A percentile compares a stretch with the other conserved stretches of the same genome.
Evolutionary conservation across 1,284 basidiomycete species (phyloP).

Genomic region (Boletus hoseneyae): DNA sequence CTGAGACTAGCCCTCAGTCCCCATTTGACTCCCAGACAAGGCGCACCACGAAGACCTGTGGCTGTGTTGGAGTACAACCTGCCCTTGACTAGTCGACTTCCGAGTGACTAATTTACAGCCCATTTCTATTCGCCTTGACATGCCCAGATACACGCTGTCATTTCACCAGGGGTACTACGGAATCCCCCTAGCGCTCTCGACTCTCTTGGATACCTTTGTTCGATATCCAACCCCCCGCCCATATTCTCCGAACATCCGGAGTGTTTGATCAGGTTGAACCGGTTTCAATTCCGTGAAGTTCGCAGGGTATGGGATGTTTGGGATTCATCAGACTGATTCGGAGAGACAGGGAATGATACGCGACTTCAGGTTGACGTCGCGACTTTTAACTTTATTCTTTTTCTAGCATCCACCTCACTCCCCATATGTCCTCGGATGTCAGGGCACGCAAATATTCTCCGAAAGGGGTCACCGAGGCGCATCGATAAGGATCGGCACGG

Average conservation of each 20-base stretch:
- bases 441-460: not conserved
- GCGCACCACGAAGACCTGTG: too few relatives aligned
- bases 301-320: conserved; percentile 1
- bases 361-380: conserved; percentile 14
- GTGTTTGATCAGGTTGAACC: conserved; percentile 22
- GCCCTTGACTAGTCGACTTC: too few relatives aligned
- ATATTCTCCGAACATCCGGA: conserved; percentile 13
- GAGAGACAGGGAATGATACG: conserved; percentile 12
- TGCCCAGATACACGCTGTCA: not conserved
- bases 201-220: not conserved
- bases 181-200: not conserved
- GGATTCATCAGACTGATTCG: conserved; percentile 16
- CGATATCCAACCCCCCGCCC: not conserved
- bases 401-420: conserved; percentile 8
- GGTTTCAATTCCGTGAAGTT: conserved; percentile 9
- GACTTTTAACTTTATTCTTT: conserved; percentile 21
- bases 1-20: too few relatives aligned
- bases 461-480: conserved; percentile 21
- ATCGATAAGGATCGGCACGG: conserved; percentile 32
- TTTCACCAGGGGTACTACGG: not conserved
- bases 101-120: too few relatives aligned
- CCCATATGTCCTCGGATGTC: conserved; percentile 27
- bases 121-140: too few relatives aligned
- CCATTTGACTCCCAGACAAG: too few relatives aligned
- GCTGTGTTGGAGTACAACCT: too few relatives aligned